Conservation (phyloP, 2,329 filamentous ascomycete species). For the Colletotrichum tabaci region DNA sequence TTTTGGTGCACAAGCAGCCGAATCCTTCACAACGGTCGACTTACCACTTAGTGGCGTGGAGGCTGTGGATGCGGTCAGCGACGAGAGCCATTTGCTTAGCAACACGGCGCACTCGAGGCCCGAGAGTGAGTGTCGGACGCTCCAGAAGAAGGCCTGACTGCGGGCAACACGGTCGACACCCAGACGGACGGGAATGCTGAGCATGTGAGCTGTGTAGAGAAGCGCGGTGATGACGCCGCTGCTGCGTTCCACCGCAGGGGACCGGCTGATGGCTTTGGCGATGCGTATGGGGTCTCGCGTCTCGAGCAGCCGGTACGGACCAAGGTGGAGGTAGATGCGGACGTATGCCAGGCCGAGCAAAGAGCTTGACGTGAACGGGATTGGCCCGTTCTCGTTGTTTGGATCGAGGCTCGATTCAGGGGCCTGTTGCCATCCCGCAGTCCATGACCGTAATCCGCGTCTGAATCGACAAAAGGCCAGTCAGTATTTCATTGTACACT, state of each 20-base stretch:
- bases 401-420: slow-evolving; percentile 57
- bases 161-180: slow-evolving; percentile 68
- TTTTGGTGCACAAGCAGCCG: too few relatives aligned
- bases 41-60: slow-evolving; percentile 48
- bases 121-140: slow-evolving; percentile 68
- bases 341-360: slow-evolving; percentile 63
- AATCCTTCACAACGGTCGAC: not conserved
- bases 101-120: slow-evolving; percentile 69
- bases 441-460: slow-evolving; percentile 55
- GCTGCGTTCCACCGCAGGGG: slow-evolving; percentile 61
- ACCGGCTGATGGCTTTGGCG: slow-evolving; percentile 54
- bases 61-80: slow-evolving; percentile 45
- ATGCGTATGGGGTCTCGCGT: slow-evolving; percentile 59
- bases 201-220: slow-evolving; percentile 67
- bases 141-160: slow-evolving; percentile 71
- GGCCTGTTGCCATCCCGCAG: slow-evolving; percentile 56
- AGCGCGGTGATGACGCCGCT: slow-evolving; percentile 64
- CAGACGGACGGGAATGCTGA: slow-evolving; percentile 69
- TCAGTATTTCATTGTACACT: not conserved
- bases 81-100: slow-evolving; percentile 64
- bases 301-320: slow-evolving; percentile 59
- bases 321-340: slow-evolving; percentile 61
- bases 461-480: slow-evolving; percentile 40
- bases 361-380: slow-evolving; percentile 61
- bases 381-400: slow-evolving; percentile 57